These are phyloP conservation scores for Baudoinia panamericana DNA, from an alignment of 495 filamentous ascomycete species.

Conservation along the genomic window DNA sequence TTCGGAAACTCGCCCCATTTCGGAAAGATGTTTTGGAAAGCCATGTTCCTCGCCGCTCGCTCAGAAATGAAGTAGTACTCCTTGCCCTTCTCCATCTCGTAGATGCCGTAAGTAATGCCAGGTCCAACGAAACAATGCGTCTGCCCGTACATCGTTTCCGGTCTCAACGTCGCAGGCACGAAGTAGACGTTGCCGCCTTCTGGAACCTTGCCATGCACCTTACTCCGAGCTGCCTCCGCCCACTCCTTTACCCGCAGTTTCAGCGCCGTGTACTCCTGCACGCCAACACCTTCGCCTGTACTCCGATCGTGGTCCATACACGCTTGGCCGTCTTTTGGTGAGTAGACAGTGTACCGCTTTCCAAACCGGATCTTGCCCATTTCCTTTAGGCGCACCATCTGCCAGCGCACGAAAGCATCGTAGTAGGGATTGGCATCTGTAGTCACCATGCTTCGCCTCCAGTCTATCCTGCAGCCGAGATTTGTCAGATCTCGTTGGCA, in stretches of 20 bases:
- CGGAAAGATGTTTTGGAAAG: constrained; percentile 78
- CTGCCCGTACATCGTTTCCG: constrained; percentile 98
- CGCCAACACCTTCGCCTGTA: constrained; percentile 77
- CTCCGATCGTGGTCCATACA: constrained; percentile 96
- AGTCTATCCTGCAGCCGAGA: constrained; percentile 79
- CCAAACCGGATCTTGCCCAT: constrained; percentile 90
- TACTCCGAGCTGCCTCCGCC: constrained; percentile 50
- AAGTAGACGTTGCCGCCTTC: constrained; percentile 73
- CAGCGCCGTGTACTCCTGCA: constrained; percentile 85
- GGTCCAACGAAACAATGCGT: constrained; percentile 92
- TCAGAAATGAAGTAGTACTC: constrained; percentile 81
- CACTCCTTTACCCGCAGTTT: constrained; percentile 86
- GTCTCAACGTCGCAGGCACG: constrained; percentile 78
- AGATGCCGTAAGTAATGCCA: constrained; percentile 80
- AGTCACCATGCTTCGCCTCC: constrained; percentile 82
- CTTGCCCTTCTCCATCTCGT: constrained; percentile 58
- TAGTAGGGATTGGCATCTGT: constrained; percentile 97
- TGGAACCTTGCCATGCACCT: constrained; percentile 65
- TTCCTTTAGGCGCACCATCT: constrained; percentile 87
- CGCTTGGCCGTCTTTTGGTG: constrained; percentile 90
- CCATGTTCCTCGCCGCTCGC: constrained; percentile 87
- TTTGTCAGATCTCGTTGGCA: constrained; percentile 69
- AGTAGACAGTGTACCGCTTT: constrained; percentile 88
- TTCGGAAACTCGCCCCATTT: constrained; percentile 61
- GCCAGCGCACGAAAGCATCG: constrained; percentile 91